Conservation (phyloP, 768 basidiomycete genomes). For the Lactarius trivialis region DNA sequence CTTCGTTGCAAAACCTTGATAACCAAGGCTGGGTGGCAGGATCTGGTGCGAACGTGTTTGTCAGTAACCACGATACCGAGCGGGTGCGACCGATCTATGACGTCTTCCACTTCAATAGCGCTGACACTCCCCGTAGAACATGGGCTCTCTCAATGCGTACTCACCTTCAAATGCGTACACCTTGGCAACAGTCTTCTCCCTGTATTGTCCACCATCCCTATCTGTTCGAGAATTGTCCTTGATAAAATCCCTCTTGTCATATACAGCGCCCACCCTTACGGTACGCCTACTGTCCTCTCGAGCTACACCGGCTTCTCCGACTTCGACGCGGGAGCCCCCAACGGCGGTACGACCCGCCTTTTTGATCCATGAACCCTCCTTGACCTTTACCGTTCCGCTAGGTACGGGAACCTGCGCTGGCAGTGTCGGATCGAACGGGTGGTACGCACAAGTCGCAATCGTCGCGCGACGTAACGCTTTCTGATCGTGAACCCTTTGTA, state of each 20-base stretch:
- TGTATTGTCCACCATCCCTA: conserved; percentile 26
- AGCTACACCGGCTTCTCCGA: conserved; percentile 45
- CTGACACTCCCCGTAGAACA: conserved; percentile 32
- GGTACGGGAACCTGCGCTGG: conserved; percentile 45
- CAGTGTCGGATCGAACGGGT: conserved; percentile 48
- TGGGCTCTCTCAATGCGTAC: conserved; percentile 47
- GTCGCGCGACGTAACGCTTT: no score
- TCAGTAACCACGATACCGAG: conserved; percentile 67
- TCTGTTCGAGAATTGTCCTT: background rate
- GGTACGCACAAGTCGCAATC: conserved; percentile 25
- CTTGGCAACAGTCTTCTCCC: conserved; percentile 53
- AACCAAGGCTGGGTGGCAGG: conserved; percentile 52
- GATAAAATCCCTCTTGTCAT: background rate
- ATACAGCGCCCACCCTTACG: conserved; percentile 50
- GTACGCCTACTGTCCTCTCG: conserved; percentile 57
- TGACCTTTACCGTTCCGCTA: conserved; percentile 13
- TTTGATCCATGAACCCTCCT: background rate
- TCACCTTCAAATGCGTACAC: conserved; percentile 62
- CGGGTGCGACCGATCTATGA: conserved; percentile 30
- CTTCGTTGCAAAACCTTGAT: conserved; percentile 46
- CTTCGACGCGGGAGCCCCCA: conserved; percentile 53
- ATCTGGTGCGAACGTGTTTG: conserved; percentile 53
- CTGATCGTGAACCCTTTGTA: background rate
- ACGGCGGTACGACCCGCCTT: conserved; percentile 35
- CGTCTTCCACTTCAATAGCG: background rate